Percentiles rank a stretch among this genome's conserved stretches.
phyloP scores from a whole-genome alignment of 2,329 filamentous ascomycete genomes.

The Arthrobotrys sphaeroides region DNA sequence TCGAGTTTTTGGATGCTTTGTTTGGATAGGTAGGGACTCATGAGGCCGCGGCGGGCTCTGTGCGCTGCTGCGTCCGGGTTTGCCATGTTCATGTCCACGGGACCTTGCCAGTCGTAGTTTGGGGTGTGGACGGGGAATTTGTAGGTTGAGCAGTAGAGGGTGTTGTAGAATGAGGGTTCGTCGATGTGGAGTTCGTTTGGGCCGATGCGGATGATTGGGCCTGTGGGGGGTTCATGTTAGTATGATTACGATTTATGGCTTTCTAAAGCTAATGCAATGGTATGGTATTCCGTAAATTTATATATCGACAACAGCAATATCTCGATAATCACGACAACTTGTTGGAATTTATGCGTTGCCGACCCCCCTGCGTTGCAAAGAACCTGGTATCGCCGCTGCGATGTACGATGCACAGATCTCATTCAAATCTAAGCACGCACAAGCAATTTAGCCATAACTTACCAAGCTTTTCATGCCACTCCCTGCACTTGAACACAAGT shows the following conservation, averaged over 20 bases:
- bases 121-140: constrained; percentile 1
- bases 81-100: not conserved
- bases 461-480: constrained; percentile 32
- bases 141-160: not conserved
- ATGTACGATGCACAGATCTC: too few species aligned
- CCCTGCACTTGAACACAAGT: not conserved
- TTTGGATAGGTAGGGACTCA: constrained; percentile 15
- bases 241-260: too few species aligned
- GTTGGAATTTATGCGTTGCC: not conserved
- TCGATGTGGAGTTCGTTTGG: constrained; percentile 36
- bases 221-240: not conserved
- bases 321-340: not conserved
- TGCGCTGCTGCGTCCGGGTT: not conserved
- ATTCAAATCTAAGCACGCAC: not conserved
- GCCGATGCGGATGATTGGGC: constrained; percentile 32
- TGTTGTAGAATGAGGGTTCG: constrained; percentile 15
- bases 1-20: constrained; percentile 22
- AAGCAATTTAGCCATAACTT: not conserved
- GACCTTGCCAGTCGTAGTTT: not conserved
- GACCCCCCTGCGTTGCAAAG: too few species aligned
- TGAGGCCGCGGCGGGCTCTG: not conserved
- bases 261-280: too few species aligned
- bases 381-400: not conserved
- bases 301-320: too few species aligned
- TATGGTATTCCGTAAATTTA: too few species aligned